Evolutionary conservation across 441 rosid species (phyloP).

Genomic region (Raphanus hybrid): DNA sequence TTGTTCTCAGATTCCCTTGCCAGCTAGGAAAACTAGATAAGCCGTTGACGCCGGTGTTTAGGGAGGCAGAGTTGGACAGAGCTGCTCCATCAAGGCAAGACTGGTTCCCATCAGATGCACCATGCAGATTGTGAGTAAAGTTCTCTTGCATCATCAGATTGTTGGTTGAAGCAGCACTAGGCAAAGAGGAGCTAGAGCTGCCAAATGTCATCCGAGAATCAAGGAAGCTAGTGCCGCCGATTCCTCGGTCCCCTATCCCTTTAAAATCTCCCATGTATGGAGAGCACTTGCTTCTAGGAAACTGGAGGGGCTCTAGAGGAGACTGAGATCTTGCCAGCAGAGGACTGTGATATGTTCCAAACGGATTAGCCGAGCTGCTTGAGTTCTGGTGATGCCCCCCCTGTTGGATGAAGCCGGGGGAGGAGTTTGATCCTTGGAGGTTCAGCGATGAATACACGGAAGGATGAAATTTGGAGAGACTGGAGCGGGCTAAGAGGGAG

Average conservation of each 20-base stretch:
- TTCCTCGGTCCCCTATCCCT: constrained; percentile 43
- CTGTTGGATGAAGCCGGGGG: constrained; percentile 62
- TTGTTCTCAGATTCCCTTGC: constrained; percentile 37
- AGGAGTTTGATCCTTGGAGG: constrained; percentile 61
- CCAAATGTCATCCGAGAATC: constrained; percentile 49
- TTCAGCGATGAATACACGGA: constrained; percentile 52
- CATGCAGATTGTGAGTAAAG: constrained; percentile 27
- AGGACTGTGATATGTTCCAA: constrained; percentile 57
- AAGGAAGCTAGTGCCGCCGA: constrained; percentile 42
- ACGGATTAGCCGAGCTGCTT: constrained; percentile 47
- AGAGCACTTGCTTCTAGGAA: constrained; percentile 54
- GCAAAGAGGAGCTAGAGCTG: constrained; percentile 50
- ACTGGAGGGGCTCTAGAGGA: constrained; percentile 57
- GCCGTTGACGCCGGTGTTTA: constrained; percentile 9
- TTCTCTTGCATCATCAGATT: constrained; percentile 45
- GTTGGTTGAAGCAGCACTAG: constrained; percentile 51
- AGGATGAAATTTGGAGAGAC: constrained; percentile 62
- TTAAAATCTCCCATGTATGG: constrained; percentile 54
- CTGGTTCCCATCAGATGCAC: constrained; percentile 52
- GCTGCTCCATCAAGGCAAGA: constrained; percentile 54
- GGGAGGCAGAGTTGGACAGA: constrained; percentile 49
- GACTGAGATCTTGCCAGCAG: constrained; percentile 55
- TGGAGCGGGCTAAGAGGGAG: constrained; percentile 1
- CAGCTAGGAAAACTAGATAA: constrained; percentile 35
- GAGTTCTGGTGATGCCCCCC: constrained; percentile 52